These are phyloP conservation scores for Fraxinus sp. DNA, from an alignment of 305 asterid species.

Conservation along the genomic window DNA sequence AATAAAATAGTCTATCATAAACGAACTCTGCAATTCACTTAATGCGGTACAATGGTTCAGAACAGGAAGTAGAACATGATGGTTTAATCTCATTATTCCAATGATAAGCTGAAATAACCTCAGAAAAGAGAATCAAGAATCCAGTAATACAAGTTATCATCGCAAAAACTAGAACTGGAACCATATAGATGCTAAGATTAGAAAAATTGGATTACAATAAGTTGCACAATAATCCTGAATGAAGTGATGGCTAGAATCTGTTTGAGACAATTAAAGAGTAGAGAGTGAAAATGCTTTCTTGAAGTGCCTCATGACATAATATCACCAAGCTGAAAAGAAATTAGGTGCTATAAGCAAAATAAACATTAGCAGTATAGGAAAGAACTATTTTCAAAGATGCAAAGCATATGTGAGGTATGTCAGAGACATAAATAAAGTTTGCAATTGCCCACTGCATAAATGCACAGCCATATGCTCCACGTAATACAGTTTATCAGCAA, in stretches of 20 bases:
- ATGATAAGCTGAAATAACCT: neutral
- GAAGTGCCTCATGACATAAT: neutral
- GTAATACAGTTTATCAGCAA: conserved; percentile 12
- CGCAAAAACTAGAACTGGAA: neutral
- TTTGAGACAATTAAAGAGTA: neutral
- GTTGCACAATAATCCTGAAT: neutral
- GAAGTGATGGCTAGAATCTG: neutral
- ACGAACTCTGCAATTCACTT: neutral
- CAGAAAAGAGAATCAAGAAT: neutral
- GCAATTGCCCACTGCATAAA: neutral
- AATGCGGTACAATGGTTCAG: neutral
- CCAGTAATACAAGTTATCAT: neutral
- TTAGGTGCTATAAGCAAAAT: neutral
- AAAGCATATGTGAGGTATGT: neutral
- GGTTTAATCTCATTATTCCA: neutral
- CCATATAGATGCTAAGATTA: neutral
- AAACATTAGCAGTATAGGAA: neutral
- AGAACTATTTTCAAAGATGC: neutral
- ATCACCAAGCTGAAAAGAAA: neutral
- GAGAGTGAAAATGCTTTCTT: neutral
- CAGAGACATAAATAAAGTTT: neutral
- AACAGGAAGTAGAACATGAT: neutral
- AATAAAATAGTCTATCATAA: neutral
- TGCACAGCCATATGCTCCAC: neutral
- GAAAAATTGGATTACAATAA: neutral